A percentile compares a stretch with the other conserved stretches of the same genome.
Evolutionary conservation across 768 basidiomycete genomes (phyloP).

Genomic region (Lactifluus subvellereus): DNA sequence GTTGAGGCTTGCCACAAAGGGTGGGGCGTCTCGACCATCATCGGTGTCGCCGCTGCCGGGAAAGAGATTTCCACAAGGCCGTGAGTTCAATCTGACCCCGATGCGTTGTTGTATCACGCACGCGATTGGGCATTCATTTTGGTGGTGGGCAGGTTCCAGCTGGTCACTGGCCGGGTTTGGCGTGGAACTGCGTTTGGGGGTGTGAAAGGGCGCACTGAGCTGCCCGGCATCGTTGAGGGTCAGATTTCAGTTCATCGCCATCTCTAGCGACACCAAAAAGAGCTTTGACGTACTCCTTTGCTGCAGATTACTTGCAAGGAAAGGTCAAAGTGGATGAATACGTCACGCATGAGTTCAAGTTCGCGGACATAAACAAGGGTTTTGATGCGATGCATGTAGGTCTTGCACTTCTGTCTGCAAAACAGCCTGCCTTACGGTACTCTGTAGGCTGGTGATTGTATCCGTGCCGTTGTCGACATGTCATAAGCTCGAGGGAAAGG

Average conservation of each 20-base stretch:
- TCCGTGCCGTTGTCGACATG: slow-evolving; percentile 96
- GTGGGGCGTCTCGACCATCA: slow-evolving; percentile 94
- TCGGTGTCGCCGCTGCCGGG: slow-evolving; percentile 96
- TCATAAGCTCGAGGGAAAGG: slow-evolving; percentile 3
- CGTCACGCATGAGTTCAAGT: slow-evolving; percentile 76
- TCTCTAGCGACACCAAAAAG: not conserved
- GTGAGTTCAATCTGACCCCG: slow-evolving; percentile 24
- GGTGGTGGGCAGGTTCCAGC: slow-evolving; percentile 39
- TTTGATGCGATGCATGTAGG: slow-evolving; percentile 97
- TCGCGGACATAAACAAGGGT: slow-evolving; percentile 76
- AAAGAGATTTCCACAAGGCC: slow-evolving; percentile 53
- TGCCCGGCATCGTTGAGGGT: slow-evolving; percentile 92
- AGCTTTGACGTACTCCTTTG: slow-evolving; percentile 9
- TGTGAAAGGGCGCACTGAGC: slow-evolving; percentile 94
- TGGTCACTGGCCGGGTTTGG: slow-evolving; percentile 89
- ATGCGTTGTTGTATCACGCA: slow-evolving; percentile 37
- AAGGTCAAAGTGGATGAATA: slow-evolving; percentile 92
- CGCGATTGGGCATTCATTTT: not conserved
- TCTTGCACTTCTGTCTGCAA: slow-evolving; percentile 20
- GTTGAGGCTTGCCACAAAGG: slow-evolving; percentile 99
- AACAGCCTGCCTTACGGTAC: not conserved
- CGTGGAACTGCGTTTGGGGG: slow-evolving; percentile 95
- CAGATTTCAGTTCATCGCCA: slow-evolving; percentile 17
- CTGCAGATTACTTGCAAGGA: slow-evolving; percentile 71
- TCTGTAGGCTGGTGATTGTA: slow-evolving; percentile 72